Evolutionary conservation across 148 eudicot genomes (phyloP).

Genomic region (Dysphania ambrosioides): DNA sequence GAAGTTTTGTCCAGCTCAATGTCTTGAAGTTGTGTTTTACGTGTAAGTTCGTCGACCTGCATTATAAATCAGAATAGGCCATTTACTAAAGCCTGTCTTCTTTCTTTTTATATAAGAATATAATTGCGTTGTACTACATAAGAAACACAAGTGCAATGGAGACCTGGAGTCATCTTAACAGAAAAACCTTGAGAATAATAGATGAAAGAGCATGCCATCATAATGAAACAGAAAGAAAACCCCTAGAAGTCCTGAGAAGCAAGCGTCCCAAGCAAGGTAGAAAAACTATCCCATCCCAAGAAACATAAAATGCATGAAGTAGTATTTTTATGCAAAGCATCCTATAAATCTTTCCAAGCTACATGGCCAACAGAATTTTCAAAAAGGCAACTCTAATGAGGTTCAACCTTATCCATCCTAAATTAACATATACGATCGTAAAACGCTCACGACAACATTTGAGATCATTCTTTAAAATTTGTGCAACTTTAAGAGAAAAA

Average conservation of each 20-base stretch:
- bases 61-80: conserved; percentile 9
- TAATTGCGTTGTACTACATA: neutral
- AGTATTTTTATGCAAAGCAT: neutral
- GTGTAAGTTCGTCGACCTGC: conserved; percentile 65
- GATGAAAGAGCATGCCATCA: neutral
- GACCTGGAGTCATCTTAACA: neutral
- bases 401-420: neutral
- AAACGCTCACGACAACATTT: neutral
- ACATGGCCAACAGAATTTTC: neutral
- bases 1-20: conserved; percentile 57
- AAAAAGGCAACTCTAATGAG: neutral
- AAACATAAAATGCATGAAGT: neutral
- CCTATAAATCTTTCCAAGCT: neutral
- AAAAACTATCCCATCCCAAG: neutral
- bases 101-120: neutral
- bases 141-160: neutral
- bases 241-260: neutral
- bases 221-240: neutral
- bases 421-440: neutral
- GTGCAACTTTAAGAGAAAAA: neutral
- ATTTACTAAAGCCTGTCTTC: neutral
- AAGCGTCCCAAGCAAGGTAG: neutral
- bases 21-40: conserved; percentile 58
- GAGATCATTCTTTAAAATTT: neutral
- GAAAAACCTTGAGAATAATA: neutral